These are phyloP conservation scores for Mollisia scopiformis DNA, from an alignment of 2,329 filamentous ascomycete species.

Conservation along the genomic window DNA sequence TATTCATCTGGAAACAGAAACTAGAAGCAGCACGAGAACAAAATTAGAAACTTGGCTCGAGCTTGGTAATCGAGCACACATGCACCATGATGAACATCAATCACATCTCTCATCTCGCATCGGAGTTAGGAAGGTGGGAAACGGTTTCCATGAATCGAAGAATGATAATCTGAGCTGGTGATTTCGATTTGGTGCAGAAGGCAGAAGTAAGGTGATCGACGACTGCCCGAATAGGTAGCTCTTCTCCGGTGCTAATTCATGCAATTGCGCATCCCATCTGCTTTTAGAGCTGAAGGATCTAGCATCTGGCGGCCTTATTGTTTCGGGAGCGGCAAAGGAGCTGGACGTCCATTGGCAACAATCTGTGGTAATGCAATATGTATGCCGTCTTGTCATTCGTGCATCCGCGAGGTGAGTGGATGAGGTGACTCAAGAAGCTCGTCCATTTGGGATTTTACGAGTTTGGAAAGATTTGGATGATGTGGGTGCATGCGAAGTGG, in stretches of 20 bases:
- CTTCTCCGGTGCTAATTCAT: conserved; percentile 30
- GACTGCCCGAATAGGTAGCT: conserved; percentile 24
- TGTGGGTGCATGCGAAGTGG: neutral
- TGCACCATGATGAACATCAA: neutral
- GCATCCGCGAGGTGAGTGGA: neutral
- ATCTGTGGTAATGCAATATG: conserved; percentile 14
- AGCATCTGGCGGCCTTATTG: conserved; percentile 8
- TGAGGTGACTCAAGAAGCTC: conserved; percentile 8
- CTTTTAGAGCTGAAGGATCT: conserved; percentile 14
- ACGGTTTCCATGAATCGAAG: too few species aligned
- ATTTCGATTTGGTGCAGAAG: conserved; percentile 1
- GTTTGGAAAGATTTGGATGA: conserved; percentile 1
- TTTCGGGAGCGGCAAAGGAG: conserved; percentile 18
- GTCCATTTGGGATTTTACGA: too few species aligned
- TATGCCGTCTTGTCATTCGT: conserved; percentile 14
- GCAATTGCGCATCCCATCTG: conserved; percentile 23
- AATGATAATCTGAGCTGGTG: neutral
- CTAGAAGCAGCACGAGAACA: neutral
- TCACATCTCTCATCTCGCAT: neutral
- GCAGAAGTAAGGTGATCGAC: neutral
- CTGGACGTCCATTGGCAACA: conserved; percentile 11
- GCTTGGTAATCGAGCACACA: conserved; percentile 6
- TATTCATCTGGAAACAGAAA: neutral
- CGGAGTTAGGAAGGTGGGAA: neutral
- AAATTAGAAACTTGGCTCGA: conserved; percentile 5